A percentile compares a stretch with the other conserved stretches of the same genome.
Conservation (phyloP, 768 basidiomycete genomes). For the Panaeolus cyanescens region DNA sequence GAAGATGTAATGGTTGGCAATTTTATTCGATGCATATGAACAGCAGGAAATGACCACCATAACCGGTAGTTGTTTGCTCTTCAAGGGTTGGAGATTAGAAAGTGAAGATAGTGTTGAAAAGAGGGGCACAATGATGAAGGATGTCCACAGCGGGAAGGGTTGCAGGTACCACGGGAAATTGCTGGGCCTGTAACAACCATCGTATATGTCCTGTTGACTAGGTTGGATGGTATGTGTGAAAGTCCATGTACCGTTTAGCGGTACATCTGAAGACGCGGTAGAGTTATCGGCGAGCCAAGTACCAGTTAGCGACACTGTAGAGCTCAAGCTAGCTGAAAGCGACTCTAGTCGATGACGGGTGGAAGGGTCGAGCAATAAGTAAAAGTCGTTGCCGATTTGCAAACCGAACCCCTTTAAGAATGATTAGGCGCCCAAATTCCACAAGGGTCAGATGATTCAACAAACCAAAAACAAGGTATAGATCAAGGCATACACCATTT, state of each 20-base stretch:
- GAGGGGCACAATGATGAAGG: conserved; percentile 73
- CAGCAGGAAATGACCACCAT: conserved; percentile 87
- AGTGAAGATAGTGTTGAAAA: conserved; percentile 76
- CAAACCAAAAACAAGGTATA: conserved; percentile 76
- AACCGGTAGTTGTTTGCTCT: conserved; percentile 69
- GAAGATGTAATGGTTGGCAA: conserved; percentile 84
- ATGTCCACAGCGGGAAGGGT: conserved; percentile 77
- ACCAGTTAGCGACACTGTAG: conserved; percentile 58
- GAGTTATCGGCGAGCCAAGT: conserved; percentile 66
- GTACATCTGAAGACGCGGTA: conserved; percentile 38
- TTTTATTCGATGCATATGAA: conserved; percentile 77
- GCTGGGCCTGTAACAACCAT: conserved; percentile 72
- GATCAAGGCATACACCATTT: conserved; percentile 88
- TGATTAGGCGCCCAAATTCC: not conserved
- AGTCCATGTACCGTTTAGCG: conserved; percentile 63
- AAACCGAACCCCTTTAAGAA: conserved; percentile 68
- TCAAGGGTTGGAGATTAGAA: conserved; percentile 76
- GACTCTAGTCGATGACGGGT: conserved; percentile 54
- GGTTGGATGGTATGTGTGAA: conserved; percentile 58
- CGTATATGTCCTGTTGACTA: conserved; percentile 47
- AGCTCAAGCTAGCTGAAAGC: conserved; percentile 52
- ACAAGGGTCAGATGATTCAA: not conserved
- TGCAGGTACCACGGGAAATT: conserved; percentile 77
- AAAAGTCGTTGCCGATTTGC: conserved; percentile 83
- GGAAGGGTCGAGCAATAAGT: conserved; percentile 65